Percentiles rank a stretch among this genome's conserved stretches.
phyloP scores from a whole-genome alignment of 1,284 basidiomycete genomes.

The Trichosporon inkin region DNA sequence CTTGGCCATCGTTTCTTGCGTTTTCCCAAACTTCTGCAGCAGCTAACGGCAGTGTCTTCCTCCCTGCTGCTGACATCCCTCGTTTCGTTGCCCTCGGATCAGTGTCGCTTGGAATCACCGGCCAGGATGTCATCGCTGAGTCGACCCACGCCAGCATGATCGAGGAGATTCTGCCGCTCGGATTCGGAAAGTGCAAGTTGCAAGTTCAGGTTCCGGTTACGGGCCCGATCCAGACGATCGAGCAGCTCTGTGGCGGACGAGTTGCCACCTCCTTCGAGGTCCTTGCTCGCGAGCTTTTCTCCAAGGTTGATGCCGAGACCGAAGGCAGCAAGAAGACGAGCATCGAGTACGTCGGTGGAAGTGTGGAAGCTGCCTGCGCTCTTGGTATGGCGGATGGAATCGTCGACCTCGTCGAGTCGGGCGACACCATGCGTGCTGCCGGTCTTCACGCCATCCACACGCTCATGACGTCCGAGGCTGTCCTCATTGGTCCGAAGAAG shows the following conservation, averaged over 20 bases:
- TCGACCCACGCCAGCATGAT: conserved; percentile 72
- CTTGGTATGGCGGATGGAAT: conserved; percentile 96
- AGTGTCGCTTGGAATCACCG: conserved; percentile 60
- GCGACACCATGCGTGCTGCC: conserved; percentile 98
- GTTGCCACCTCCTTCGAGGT: conserved; percentile 94
- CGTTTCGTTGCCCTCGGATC: conserved; percentile 98
- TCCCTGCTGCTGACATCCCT: conserved; percentile 95
- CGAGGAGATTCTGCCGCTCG: conserved; percentile 75
- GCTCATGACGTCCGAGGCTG: conserved; percentile 82
- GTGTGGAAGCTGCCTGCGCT: conserved; percentile 96
- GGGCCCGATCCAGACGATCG: conserved; percentile 64
- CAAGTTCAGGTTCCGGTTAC: conserved; percentile 92
- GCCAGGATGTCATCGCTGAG: conserved; percentile 96
- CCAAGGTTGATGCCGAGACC: conserved; percentile 62
- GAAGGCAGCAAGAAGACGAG: conserved; percentile 59
- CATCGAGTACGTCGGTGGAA: conserved; percentile 95
- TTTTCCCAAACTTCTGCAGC: not conserved
- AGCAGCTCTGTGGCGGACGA: conserved; percentile 82
- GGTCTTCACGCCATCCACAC: conserved; percentile 90
- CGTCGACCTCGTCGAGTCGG: conserved; percentile 62
- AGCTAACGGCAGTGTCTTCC: conserved; percentile 70
- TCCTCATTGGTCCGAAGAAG: conserved; percentile 77
- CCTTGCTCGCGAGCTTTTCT: conserved; percentile 76
- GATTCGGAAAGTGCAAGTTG: conserved; percentile 89
- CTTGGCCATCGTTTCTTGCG: too few species aligned